Evolutionary conservation across 805 yeast species (phyloP).

Genomic region (Candida mattraensis): DNA sequence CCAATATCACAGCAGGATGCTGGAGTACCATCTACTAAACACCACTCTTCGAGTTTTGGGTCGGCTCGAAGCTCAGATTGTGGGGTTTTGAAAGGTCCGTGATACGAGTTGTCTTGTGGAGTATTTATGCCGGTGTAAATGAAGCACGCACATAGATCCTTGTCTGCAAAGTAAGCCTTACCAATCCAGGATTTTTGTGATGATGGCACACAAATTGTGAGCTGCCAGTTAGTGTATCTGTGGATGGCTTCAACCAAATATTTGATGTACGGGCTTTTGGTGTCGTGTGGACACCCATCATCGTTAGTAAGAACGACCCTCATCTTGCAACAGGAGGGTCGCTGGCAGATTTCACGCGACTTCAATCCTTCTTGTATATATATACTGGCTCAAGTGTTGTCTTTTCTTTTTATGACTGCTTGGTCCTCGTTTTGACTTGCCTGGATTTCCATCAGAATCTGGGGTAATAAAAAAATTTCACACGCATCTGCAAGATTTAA

Average conservation of each 20-base stretch:
- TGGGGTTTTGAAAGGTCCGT: constrained; percentile 66
- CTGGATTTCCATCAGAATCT: too few species aligned
- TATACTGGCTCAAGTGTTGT: too few species aligned
- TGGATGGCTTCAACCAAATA: constrained; percentile 71
- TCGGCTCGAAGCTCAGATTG: constrained; percentile 40
- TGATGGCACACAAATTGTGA: constrained; percentile 81
- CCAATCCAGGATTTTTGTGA: constrained; percentile 95
- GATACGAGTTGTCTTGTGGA: constrained; percentile 51
- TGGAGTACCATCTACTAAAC: constrained; percentile 87
- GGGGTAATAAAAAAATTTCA: too few species aligned
- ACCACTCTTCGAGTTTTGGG: constrained; percentile 70
- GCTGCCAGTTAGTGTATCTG: constrained; percentile 73
- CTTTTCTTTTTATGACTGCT: too few species aligned
- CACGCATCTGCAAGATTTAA: too few species aligned
- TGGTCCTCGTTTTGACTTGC: too few species aligned
- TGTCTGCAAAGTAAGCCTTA: constrained; percentile 89
- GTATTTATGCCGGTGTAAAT: too few species aligned
- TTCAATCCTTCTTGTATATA: too few species aligned
- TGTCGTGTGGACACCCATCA: constrained; percentile 88
- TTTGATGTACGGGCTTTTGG: constrained; percentile 81
- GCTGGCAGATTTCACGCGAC: too few species aligned
- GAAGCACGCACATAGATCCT: constrained; percentile 67
- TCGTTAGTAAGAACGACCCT: constrained; percentile 77
- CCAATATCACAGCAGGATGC: constrained; percentile 96
- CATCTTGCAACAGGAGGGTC: too few species aligned